Evolutionary conservation across 495 filamentous ascomycete species (phyloP), one percentile per base, ranked within the genome.

Genomic region (Lepraria neglecta): DNA sequence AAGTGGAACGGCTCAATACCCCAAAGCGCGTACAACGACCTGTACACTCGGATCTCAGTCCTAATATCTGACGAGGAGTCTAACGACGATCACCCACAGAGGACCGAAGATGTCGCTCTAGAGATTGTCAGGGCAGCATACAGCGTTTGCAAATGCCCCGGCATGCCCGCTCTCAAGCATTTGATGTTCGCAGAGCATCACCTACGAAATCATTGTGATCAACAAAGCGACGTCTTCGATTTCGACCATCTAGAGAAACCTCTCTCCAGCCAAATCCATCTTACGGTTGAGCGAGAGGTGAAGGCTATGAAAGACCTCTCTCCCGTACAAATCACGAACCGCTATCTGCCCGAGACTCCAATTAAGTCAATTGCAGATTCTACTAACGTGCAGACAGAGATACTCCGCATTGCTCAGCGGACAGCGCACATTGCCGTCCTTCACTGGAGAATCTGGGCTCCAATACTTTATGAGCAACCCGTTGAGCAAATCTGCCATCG

Each of bases 401-500:
- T 67, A 6, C 33, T 56, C 45, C 46, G 89, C 56, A 82, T 92
- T 67, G 83, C 87, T 2, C 84, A 81, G 60, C 84, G 87, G 33
- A 75, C 94, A 44, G 84, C 90, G 12, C 91, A 95, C 65, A 81
- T 96, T 46, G 83, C 84, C 10, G 78, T 91, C 21, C 73, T 95
- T 27, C 90, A 96, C 71, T 96, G 91, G 91, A 78, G 86, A 54
- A 85, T 95, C 3, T 96, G 91, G 91, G 85, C 82, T 6, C 83
- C 84, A 35, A 72, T 89, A 51, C 81, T 84, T 0, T 95, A 89
- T 69, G 70, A 64, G 30, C 56, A 60, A 28, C 50, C 53, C 27
- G 10, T 35, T 33, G 38, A 35, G 17, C 19, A 11, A 42, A 10
- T 12, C 6, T 6, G 35, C 35, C 35, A 38, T 7, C 35, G 35